Conservation (phyloP, 148 eudicot genomes). For the Vaccinium darrowii region DNA sequence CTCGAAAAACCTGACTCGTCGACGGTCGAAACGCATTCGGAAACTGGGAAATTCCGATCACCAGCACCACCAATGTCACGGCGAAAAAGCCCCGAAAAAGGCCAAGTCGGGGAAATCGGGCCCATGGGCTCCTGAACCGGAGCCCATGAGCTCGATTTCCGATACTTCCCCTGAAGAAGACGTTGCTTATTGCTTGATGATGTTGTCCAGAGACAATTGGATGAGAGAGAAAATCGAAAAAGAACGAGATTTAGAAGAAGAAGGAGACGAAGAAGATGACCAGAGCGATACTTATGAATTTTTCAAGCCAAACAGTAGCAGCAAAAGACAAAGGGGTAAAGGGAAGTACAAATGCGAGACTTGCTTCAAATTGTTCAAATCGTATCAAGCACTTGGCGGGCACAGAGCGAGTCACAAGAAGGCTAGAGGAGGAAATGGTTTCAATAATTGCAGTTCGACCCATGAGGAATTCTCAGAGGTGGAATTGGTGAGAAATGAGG, state of each 20-base stretch:
- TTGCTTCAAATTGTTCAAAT: slow-evolving; percentile 52
- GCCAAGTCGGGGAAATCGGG: not conserved
- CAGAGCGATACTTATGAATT: not conserved
- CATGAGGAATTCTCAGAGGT: not conserved
- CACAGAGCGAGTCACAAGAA: slow-evolving; percentile 84
- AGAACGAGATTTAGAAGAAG: not conserved
- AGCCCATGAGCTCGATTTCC: slow-evolving; percentile 48
- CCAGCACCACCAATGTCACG: not conserved
- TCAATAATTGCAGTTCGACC: not conserved
- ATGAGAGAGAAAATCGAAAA: not conserved
- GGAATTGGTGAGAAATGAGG: slow-evolving; percentile 16
- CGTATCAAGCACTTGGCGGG: slow-evolving; percentile 85
- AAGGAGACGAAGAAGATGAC: slow-evolving; percentile 14
- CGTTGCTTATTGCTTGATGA: slow-evolving; percentile 68
- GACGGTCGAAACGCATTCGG: slow-evolving; percentile 43
- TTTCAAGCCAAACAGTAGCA: not conserved
- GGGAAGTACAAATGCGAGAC: slow-evolving; percentile 59
- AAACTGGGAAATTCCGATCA: slow-evolving; percentile 22
- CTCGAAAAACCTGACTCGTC: slow-evolving; percentile 32
- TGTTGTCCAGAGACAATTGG: slow-evolving; percentile 75
- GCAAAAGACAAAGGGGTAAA: not conserved
- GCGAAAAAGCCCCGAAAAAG: not conserved
- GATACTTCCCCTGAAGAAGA: slow-evolving; percentile 63
- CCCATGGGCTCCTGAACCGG: not conserved
- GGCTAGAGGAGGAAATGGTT: not conserved